Evolutionary conservation across 495 filamentous ascomycete genomes (phyloP), one percentile per base, ranked within the genome.

Genomic region (Pseudevernia furfuracea): DNA sequence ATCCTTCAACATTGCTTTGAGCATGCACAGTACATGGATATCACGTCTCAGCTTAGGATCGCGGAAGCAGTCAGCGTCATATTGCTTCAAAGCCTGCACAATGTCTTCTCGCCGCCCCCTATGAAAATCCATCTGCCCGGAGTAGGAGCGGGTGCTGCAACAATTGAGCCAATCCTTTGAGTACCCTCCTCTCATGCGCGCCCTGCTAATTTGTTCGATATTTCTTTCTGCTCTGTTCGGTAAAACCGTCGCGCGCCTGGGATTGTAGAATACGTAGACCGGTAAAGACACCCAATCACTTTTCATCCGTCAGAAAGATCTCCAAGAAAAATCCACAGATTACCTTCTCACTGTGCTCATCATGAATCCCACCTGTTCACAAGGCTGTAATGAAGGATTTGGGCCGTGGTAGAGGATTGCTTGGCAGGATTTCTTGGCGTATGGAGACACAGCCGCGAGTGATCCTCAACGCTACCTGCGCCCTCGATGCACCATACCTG

Each of bases 381-480:
- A 30, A 17, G 52, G 30, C 17, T 19, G 10, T 48, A 3, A 53
- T 28, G 23, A 49, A 0, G 49, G 49, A 53, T 53, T 53, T 52
- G 48, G 30, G 48, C 23, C 48, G 25, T 53, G 49, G 28, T 5
- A 53, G 5, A 53, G 49, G 25, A 53, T 55, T 41, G 52, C 30
- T 34, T 55, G 52, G 52, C 7, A 1, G 30, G 5, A 34, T 55
- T 53, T n/a, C 52, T 55, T 55, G 52, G 52, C 52, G 25, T 34
- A 34, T 55, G 30, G 52, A 53, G 25, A 55, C 52, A 55, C 52
- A 55, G 52, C 52, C 52, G 49, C 49, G 10, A 55, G 49, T 30
- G 52, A 34, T 34, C 15, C 28, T 55, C 52, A 34, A 34, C 52
- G 28, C 41, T 64, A 41, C 62, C 34, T 64, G 62, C 62, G 34